Base-by-base conservation (phyloP, 176 grass and related monocot species). In the Ananas comosus region DNA sequence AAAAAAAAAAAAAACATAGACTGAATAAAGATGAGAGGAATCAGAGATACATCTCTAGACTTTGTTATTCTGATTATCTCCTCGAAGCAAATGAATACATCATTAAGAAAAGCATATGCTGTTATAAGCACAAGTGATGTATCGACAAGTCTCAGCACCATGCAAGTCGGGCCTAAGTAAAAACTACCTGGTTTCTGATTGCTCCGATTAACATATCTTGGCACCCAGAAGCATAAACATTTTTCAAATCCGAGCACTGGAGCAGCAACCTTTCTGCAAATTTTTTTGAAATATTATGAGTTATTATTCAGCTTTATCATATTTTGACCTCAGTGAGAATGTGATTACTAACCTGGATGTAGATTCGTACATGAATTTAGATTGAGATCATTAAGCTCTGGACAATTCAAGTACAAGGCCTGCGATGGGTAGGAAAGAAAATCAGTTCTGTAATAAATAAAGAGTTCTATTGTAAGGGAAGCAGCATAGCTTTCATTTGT, bases 321-420 rank as follows among this genome's bases (percentile, higher is more conserved):
- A 11, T 16, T 23, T 12, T 22, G 29, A 11, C 6, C 4, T 33
- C 7, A 51, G 51, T 21, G 6, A 16, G 12, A 18, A 66, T 19
- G 19, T 2, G 18, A 25, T 29, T 50, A 1, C 9, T 50, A 11
- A 93, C 94, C 94, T 90, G 94, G 89, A 84, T 93, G 90, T 42
- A 99, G 85, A 65, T 99, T 93, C 51, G 51, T 86, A 63, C 94
- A 93, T 3, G 72, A 81, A 66, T 90, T 99, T 13, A 99, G 87
- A 76, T 99, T 99, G 19, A 99, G 89, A 75, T 99, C 94, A 79
- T 80, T 71, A 52, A 99, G 87, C 63, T 90, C 94, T 27, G 89
- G 94, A 53, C 94, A 99, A 49, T 85, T 88, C 67, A 99, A 74
- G 68, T 84, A 90, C 25, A 99, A 63, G 70, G 82, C 86, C 89